These are phyloP conservation scores for Chytridium lagenaria DNA, from an alignment of 371 early-diverging fungal species.

Conservation along the genomic window DNA sequence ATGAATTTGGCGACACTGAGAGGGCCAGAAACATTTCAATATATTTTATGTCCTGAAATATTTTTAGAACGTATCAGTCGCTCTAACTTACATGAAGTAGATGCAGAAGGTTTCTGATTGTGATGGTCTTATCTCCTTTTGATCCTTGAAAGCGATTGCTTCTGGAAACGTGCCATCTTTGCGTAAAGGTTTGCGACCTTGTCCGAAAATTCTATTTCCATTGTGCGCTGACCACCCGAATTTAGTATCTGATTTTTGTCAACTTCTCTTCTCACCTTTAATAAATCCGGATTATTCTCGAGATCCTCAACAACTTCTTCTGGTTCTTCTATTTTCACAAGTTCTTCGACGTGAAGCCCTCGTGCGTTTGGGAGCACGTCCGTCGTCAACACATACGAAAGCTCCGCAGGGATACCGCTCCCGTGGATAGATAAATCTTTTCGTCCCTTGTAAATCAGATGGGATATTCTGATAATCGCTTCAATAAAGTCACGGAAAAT, in stretches of 20 bases:
- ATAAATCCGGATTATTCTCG: background rate
- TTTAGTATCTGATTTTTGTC: background rate
- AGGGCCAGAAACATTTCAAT: slow-evolving; percentile 27
- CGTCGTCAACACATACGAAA: slow-evolving; percentile 41
- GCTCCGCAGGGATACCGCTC: slow-evolving; percentile 38
- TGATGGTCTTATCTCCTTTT: slow-evolving; percentile 41
- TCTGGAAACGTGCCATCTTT: slow-evolving; percentile 21
- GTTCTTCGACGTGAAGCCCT: background rate
- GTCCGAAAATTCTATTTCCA: slow-evolving; percentile 22
- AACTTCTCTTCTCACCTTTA: background rate
- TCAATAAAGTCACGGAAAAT: slow-evolving; percentile 50
- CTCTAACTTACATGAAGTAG: slow-evolving; percentile 38
- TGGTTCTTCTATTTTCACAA: background rate
- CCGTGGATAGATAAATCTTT: slow-evolving; percentile 42
- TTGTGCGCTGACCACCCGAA: slow-evolving; percentile 20
- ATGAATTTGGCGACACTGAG: slow-evolving; percentile 39
- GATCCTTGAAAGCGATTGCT: slow-evolving; percentile 28
- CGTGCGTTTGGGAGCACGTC: slow-evolving; percentile 38
- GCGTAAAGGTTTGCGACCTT: slow-evolving; percentile 39
- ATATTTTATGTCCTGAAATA: slow-evolving; percentile 42
- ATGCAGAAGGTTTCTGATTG: slow-evolving; percentile 43
- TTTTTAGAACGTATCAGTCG: background rate
- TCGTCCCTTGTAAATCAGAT: slow-evolving; percentile 38
- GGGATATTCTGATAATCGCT: slow-evolving; percentile 40
- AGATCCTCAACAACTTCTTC: background rate